These are phyloP conservation scores for Aspergillus ustus DNA, from an alignment of 2,329 filamentous ascomycete genomes.

Conservation along the genomic window DNA sequence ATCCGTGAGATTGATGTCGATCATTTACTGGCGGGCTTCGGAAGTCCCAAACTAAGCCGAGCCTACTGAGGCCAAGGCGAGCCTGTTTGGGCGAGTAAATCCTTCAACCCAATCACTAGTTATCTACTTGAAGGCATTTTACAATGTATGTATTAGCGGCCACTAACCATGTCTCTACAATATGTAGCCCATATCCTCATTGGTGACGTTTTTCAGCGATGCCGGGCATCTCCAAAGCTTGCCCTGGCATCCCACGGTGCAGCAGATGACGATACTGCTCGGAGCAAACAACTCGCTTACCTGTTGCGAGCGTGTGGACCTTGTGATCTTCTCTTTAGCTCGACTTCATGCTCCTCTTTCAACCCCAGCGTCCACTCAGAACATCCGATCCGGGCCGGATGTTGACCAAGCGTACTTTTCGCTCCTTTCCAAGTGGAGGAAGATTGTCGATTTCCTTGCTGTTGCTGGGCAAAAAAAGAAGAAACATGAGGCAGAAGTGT, in stretches of 20 bases:
- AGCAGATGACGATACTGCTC: background rate
- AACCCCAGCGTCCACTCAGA: background rate
- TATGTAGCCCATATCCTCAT: background rate
- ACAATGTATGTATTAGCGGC: background rate
- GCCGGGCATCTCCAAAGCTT: background rate
- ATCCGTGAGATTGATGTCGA: background rate
- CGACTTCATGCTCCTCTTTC: background rate
- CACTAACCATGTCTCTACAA: background rate
- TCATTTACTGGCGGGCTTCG: background rate
- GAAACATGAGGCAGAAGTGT: slow-evolving; percentile 5
- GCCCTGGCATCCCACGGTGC: background rate
- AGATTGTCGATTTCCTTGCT: slow-evolving; percentile 7
- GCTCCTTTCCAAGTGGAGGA: background rate
- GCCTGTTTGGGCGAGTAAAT: background rate
- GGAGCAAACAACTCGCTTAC: slow-evolving; percentile 1
- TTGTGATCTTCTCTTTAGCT: slow-evolving; percentile 5
- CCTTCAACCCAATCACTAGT: background rate
- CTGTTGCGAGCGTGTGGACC: slow-evolving; percentile 1
- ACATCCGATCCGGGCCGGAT: background rate
- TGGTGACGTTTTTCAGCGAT: background rate
- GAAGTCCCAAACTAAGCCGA: background rate
- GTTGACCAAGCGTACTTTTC: background rate
- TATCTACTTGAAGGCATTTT: background rate
- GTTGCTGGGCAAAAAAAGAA: background rate
- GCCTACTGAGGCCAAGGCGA: background rate